Evolutionary conservation across 2,329 filamentous ascomycete genomes (phyloP).

Genomic region (Fusarium burgessii): DNA sequence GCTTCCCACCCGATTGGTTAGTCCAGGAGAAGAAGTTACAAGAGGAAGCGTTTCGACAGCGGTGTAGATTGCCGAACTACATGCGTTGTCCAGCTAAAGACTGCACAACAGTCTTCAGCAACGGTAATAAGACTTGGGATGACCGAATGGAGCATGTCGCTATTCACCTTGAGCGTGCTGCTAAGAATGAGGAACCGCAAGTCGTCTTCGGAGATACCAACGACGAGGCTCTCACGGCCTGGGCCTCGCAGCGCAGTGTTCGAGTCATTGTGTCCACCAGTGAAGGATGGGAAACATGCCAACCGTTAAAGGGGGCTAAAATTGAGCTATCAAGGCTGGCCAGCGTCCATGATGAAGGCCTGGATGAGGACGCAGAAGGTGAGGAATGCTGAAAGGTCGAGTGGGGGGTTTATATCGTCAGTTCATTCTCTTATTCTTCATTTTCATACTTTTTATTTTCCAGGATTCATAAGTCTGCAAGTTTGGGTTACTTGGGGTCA

Average conservation of each 20-base stretch:
- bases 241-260: constrained; percentile 55
- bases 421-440: neutral
- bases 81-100: constrained; percentile 72
- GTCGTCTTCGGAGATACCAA: constrained; percentile 55
- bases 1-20: constrained; percentile 58
- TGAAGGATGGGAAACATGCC: constrained; percentile 52
- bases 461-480: neutral
- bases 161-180: constrained; percentile 74
- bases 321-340: constrained; percentile 22
- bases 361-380: constrained; percentile 48
- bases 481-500: too few relatives aligned
- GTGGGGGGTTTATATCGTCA: neutral
- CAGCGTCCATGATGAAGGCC: constrained; percentile 1
- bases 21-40: constrained; percentile 68
- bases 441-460: neutral
- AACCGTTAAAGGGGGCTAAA: constrained; percentile 45
- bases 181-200: constrained; percentile 39
- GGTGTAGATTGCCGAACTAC: constrained; percentile 70
- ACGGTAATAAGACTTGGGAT: constrained; percentile 77
- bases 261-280: constrained; percentile 50
- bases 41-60: constrained; percentile 67
- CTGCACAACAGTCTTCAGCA: constrained; percentile 70
- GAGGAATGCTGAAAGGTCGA: constrained; percentile 37
- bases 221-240: constrained; percentile 55
- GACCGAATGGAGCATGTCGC: constrained; percentile 89